Evolutionary conservation across 31 red algal species (phyloP).

Genomic region (Bonnemaisonia californica): DNA sequence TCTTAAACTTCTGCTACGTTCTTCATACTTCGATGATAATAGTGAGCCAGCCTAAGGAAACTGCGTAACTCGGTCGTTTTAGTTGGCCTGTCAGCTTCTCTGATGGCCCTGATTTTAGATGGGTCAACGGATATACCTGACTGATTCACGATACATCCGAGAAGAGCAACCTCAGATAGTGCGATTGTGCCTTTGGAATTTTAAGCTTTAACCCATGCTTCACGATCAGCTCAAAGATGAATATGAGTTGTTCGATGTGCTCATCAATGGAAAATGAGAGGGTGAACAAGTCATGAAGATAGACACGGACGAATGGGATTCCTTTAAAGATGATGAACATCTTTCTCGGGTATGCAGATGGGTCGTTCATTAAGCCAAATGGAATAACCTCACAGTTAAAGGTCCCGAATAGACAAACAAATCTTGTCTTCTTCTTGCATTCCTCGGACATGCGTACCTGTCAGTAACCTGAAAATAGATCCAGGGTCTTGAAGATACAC

Average conservation of each 20-base stretch:
- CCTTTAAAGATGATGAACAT: conserved; percentile 22
- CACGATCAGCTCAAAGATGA: too few species aligned
- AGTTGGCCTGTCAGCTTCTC: too few species aligned
- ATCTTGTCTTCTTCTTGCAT: conserved; percentile 13
- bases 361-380: conserved; percentile 40
- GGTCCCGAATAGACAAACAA: conserved; percentile 9
- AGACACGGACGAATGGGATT: not conserved
- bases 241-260: too few species aligned
- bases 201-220: too few species aligned
- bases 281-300: conserved; percentile 22
- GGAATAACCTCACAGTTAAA: conserved; percentile 28
- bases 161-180: too few species aligned
- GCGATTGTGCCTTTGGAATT: too few species aligned
- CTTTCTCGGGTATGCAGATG: conserved; percentile 23
- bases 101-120: too few species aligned
- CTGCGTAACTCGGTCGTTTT: too few species aligned
- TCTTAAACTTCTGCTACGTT: not conserved
- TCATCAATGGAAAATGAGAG: too few species aligned
- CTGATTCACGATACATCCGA: too few species aligned
- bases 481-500: conserved; percentile 27
- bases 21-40: not conserved
- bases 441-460: conserved; percentile 29
- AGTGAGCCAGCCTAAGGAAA: conserved; percentile 10
- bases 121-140: too few species aligned
- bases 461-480: conserved; percentile 31